Evolutionary conservation across 129 eudicot genomes (phyloP).

Genomic region (Deinandra increscens): DNA sequence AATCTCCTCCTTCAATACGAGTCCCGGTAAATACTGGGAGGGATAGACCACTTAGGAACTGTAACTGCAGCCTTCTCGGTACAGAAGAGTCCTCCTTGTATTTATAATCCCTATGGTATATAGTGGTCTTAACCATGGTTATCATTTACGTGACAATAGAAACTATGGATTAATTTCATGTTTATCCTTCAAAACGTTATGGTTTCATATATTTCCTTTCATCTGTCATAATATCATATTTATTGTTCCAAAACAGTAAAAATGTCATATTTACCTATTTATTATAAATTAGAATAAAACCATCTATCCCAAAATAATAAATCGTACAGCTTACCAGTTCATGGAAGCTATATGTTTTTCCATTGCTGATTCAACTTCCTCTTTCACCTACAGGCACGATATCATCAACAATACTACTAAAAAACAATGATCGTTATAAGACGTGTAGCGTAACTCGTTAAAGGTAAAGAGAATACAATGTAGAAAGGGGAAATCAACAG

Average conservation of each 20-base stretch:
- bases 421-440: background rate
- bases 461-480: background rate
- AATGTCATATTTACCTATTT: background rate
- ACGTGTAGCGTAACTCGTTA: background rate
- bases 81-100: conserved; percentile 49
- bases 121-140: conserved; percentile 20
- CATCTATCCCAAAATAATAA: background rate
- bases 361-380: conserved; percentile 82
- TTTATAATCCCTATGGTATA: conserved; percentile 48
- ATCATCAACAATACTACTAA: conserved; percentile 18
- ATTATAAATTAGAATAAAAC: background rate
- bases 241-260: background rate
- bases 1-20: conserved; percentile 87
- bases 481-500: background rate
- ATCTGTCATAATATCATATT: background rate
- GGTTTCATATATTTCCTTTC: background rate
- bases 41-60: conserved; percentile 54
- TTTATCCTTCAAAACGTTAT: background rate
- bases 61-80: conserved; percentile 64
- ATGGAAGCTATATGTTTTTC: conserved; percentile 52
- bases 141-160: background rate
- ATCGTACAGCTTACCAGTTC: conserved; percentile 54
- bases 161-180: background rate
- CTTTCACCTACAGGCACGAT: conserved; percentile 65
- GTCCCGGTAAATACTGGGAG: conserved; percentile 95